Conservation (phyloP, 2,329 filamentous ascomycete species). For the Sporothrix pseudoabietina region DNA sequence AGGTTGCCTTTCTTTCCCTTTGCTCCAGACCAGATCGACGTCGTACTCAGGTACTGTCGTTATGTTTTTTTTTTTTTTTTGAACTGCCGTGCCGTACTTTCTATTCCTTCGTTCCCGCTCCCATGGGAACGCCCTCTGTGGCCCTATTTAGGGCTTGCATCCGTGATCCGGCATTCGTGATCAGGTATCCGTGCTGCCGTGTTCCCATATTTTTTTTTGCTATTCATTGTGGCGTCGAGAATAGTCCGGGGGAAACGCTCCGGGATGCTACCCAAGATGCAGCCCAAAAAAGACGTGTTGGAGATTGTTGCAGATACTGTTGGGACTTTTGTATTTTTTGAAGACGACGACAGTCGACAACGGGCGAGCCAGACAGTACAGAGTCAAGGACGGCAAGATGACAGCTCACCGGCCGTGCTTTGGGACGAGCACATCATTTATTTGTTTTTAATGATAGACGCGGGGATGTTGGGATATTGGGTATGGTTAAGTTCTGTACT, state of each 20-base stretch:
- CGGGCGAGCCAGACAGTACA: not conserved
- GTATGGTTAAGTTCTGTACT: no score
- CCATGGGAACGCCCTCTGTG: not conserved
- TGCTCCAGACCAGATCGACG: not conserved
- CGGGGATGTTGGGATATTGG: not conserved
- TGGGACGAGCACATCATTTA: not conserved
- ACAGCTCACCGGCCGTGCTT: not conserved
- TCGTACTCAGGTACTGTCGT: not conserved
- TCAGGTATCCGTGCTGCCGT: no score
- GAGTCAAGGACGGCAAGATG: not conserved
- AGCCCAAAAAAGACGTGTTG: not conserved
- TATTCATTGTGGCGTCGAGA: no score
- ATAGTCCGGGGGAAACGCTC: not conserved
- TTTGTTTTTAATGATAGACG: not conserved
- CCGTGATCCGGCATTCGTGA: not conserved
- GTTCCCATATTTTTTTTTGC: no score
- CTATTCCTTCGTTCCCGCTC: not conserved
- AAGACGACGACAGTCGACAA: not conserved
- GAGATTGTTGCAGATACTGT: not conserved
- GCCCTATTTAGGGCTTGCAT: not conserved
- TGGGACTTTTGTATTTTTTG: not conserved
- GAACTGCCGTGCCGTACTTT: not conserved
- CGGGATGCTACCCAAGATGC: not conserved
- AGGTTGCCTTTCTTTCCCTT: not conserved
- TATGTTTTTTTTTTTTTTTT: no score